Percentiles rank a stretch among this genome's conserved stretches.
These are phyloP conservation scores for Arabis alpina DNA, from an alignment of 345 rosid species.

Conservation along the genomic window DNA sequence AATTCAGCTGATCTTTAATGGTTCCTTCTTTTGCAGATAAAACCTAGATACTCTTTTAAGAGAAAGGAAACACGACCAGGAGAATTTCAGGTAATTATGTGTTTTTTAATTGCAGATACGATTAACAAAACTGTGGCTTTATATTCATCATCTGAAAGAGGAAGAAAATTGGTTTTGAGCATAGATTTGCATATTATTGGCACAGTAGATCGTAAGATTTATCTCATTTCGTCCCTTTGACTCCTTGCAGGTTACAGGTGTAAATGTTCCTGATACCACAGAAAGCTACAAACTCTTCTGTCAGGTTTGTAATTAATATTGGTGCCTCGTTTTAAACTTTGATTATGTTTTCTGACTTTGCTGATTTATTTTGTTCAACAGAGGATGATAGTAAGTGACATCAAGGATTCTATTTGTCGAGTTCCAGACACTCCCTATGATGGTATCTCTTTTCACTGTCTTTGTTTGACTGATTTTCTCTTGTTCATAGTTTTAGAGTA, in stretches of 20 bases:
- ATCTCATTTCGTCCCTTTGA: conserved; percentile 6
- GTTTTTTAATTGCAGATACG: neutral
- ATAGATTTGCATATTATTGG: neutral
- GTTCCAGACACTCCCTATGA: conserved; percentile 96
- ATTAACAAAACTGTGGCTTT: neutral
- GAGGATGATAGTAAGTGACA: conserved; percentile 89
- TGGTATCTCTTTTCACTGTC: conserved; percentile 48
- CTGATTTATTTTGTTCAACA: conserved; percentile 44
- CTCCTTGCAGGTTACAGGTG: conserved; percentile 62
- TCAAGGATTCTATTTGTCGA: conserved; percentile 90
- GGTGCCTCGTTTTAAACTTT: conserved; percentile 11
- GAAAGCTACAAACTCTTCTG: conserved; percentile 88
- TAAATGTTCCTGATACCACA: conserved; percentile 74
- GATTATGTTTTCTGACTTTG: conserved; percentile 9
- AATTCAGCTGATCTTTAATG: conserved; percentile 12
- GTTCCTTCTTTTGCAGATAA: conserved; percentile 59
- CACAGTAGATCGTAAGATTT: neutral
- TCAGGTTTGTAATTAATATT: conserved; percentile 58
- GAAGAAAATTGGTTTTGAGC: conserved; percentile 1
- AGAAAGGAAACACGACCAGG: conserved; percentile 87
- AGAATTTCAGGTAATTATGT: conserved; percentile 69
- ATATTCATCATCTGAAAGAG: neutral
- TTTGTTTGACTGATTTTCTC: neutral
- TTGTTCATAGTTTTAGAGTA: neutral
- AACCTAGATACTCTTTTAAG: conserved; percentile 94